Percentiles rank a stretch among this genome's conserved stretches.
Evolutionary conservation across 345 rosid species (phyloP).

Genomic region (Aquilaria yunnanensis): DNA sequence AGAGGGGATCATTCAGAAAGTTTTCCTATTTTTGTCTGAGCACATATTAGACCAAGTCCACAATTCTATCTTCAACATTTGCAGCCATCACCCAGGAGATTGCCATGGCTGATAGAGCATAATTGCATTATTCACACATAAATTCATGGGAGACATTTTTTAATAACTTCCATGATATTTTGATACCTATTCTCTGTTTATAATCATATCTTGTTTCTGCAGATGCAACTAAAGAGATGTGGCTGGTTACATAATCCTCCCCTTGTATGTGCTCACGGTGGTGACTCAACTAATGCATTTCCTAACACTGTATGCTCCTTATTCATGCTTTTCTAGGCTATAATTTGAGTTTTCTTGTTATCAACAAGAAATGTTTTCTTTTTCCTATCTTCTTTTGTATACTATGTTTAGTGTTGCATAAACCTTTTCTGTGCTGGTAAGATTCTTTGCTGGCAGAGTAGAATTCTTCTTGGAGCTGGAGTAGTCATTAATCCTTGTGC

Average conservation of each 20-base stretch:
- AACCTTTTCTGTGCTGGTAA: too few relatives aligned
- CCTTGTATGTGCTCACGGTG: constrained; percentile 98
- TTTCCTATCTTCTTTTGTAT: too few relatives aligned
- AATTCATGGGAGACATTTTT: background rate
- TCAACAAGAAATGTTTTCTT: too few relatives aligned
- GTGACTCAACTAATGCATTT: constrained; percentile 73
- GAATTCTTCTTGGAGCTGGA: too few relatives aligned
- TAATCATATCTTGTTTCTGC: constrained; percentile 6
- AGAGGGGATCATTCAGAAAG: too few relatives aligned
- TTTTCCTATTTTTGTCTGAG: too few relatives aligned
- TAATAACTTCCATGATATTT: background rate
- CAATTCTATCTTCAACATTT: background rate
- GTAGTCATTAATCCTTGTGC: too few relatives aligned
- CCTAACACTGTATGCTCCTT: constrained; percentile 64
- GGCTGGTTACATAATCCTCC: constrained; percentile 86
- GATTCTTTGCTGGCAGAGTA: too few relatives aligned
- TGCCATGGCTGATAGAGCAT: background rate
- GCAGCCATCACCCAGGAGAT: too few relatives aligned
- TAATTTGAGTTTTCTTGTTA: background rate
- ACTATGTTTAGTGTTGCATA: too few relatives aligned
- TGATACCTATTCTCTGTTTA: background rate
- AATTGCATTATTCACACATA: background rate
- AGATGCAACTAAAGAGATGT: constrained; percentile 51
- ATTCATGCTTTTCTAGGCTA: constrained; percentile 1
- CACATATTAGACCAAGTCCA: background rate